These are phyloP conservation scores for Microcos paniculata DNA, from an alignment of 345 rosid species.

Conservation along the genomic window DNA sequence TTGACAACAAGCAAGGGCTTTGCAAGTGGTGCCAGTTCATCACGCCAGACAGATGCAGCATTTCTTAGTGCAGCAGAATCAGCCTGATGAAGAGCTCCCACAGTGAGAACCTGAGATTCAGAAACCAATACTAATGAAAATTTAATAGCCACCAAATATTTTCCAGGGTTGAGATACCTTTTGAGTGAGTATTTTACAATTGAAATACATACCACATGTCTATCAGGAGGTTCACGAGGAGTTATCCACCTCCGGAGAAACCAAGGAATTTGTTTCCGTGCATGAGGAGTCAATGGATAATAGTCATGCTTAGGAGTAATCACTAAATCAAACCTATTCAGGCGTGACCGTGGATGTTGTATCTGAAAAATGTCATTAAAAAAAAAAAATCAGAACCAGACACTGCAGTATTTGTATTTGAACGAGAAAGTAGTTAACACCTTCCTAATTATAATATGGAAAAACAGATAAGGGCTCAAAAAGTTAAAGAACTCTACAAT, in stretches of 20 bases:
- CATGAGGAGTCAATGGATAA: conserved; percentile 75
- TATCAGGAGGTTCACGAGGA: conserved; percentile 72
- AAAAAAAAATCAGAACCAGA: conserved; percentile 6
- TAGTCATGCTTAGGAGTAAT: conserved; percentile 90
- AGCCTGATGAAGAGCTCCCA: conserved; percentile 87
- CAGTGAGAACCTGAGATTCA: conserved; percentile 62
- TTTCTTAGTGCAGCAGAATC: conserved; percentile 60
- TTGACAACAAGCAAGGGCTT: conserved; percentile 91
- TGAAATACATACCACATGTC: conserved; percentile 64
- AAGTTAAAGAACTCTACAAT: neutral
- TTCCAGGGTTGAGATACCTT: neutral
- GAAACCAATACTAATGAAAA: conserved; percentile 14
- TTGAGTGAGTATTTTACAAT: conserved; percentile 16
- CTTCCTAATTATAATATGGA: neutral
- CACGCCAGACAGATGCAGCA: conserved; percentile 75
- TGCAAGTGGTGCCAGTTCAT: conserved; percentile 57
- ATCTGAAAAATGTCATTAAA: conserved; percentile 45
- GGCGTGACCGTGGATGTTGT: conserved; percentile 81
- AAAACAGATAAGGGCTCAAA: neutral
- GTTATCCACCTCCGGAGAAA: conserved; percentile 76
- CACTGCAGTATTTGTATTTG: neutral
- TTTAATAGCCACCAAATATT: neutral
- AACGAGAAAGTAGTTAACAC: neutral
- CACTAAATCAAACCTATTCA: conserved; percentile 83
- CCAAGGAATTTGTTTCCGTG: conserved; percentile 63